phyloP scores from a whole-genome alignment of 2,329 filamentous ascomycete species.

The Diaporthe eres region DNA sequence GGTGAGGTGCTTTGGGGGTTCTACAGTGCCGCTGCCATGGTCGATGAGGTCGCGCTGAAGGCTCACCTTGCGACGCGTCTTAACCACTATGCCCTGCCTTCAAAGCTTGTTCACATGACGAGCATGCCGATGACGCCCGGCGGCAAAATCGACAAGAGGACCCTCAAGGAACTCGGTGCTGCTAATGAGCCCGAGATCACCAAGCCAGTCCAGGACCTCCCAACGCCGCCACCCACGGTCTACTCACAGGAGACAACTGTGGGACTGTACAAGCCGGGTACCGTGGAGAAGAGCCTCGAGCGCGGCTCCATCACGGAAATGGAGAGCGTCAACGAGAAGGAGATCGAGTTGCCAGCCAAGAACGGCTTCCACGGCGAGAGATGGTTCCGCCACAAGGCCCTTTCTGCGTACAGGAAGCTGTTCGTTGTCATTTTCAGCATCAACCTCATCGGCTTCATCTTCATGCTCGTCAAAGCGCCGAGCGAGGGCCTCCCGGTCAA shows the following conservation, averaged over 20 bases:
- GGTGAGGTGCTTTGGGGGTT: conserved; percentile 66
- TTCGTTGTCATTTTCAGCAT: conserved; percentile 66
- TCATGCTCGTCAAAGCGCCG: conserved; percentile 52
- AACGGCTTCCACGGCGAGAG: conserved; percentile 55
- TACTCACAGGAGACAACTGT: conserved; percentile 19
- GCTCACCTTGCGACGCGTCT: conserved; percentile 58
- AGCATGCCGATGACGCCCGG: conserved; percentile 66
- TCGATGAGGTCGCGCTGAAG: conserved; percentile 56
- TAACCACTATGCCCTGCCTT: conserved; percentile 70
- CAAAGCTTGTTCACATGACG: conserved; percentile 57
- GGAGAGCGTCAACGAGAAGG: conserved; percentile 44
- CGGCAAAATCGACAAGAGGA: conserved; percentile 69
- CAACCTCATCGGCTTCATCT: conserved; percentile 64
- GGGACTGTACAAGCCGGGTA: conserved; percentile 2
- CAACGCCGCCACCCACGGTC: conserved; percentile 19
- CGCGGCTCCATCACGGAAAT: conserved; percentile 45
- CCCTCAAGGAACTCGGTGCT: conserved; percentile 50
- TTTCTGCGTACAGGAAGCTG: conserved; percentile 69
- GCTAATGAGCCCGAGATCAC: conserved; percentile 17
- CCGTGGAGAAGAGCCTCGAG: conserved; percentile 45
- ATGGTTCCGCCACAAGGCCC: conserved; percentile 59
- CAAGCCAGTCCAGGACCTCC: conserved; percentile 43
- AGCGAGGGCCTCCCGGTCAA: conserved; percentile 47
- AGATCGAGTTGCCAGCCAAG: conserved; percentile 55
- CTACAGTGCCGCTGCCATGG: conserved; percentile 53